Evolutionary conservation across 257 asterid genomes (phyloP).

Genomic region (Coffea canephora): DNA sequence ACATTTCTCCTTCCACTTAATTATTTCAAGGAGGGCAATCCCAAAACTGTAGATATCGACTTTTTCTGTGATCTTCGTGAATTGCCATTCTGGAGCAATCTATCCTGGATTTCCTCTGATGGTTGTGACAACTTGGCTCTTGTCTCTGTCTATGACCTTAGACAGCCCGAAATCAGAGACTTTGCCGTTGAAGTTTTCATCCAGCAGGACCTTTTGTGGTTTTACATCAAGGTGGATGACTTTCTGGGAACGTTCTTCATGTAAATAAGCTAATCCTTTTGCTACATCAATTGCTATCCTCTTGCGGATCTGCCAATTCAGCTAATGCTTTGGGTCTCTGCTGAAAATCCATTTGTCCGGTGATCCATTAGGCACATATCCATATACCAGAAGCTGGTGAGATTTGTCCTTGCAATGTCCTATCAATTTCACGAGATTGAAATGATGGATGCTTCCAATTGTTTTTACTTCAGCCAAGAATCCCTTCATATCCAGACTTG

Average conservation of each 20-base stretch:
- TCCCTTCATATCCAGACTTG: slow-evolving; percentile 46
- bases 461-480: slow-evolving; percentile 50
- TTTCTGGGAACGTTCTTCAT: slow-evolving; percentile 44
- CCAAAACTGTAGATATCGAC: slow-evolving; percentile 52
- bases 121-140: slow-evolving; percentile 26
- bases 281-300: slow-evolving; percentile 42
- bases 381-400: slow-evolving; percentile 46
- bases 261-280: slow-evolving; percentile 48
- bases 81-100: slow-evolving; percentile 52
- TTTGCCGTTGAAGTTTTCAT: slow-evolving; percentile 35
- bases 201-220: slow-evolving; percentile 52
- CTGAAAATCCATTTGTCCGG: slow-evolving; percentile 33
- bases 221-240: slow-evolving; percentile 54
- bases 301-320: slow-evolving; percentile 37
- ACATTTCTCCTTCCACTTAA: slow-evolving; percentile 47
- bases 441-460: slow-evolving; percentile 51
- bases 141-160: slow-evolving; percentile 31
- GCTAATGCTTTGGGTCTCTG: not conserved
- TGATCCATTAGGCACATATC: slow-evolving; percentile 53
- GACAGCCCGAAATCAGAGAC: slow-evolving; percentile 61
- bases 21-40: slow-evolving; percentile 45
- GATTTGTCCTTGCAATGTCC: slow-evolving; percentile 46
- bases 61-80: slow-evolving; percentile 36
- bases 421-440: slow-evolving; percentile 45
- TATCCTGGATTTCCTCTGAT: slow-evolving; percentile 59